Evolutionary conservation across 2,329 filamentous ascomycete species (phyloP), one percentile per base, ranked within the genome.

Genomic region (Aspergillus transmontanensis): DNA sequence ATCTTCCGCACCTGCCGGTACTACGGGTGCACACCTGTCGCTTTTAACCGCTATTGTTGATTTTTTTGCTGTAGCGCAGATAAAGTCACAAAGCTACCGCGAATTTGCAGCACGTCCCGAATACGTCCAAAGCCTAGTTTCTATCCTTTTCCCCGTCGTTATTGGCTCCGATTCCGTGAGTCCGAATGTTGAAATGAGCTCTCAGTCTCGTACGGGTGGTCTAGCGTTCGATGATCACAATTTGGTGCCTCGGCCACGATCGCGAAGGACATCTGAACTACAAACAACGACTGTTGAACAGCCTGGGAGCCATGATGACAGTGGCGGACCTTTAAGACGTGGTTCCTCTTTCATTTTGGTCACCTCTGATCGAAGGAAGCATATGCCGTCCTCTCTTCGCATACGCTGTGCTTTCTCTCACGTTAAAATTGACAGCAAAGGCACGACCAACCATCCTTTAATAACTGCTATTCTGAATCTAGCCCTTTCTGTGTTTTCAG

Each of bases 341-440:
- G 90, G 92, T 1, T 97, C 94, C 0, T 97, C 94, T 0, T 99
- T 98, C 75, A 89, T 98, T 34, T 85, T 99, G 1, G 84, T 99
- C 26, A 93, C 91, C 6, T 86, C 91, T 3, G 87, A 91, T 61
- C 86, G 87, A 61, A 82, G 85, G 0, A 84, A 85, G 11, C 79
- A 86, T 57, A 79, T 81, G 1, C 85, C 87, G 2, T 88, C 86
- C 14, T 82, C 87, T 41, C 85, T 89, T 16, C 86, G 86, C 16
- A 80, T 94, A 58, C 88, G 85, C 36, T 85, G 87, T 16, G 81
- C 87, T 19, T 84, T 90, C 68, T 86, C 86, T 1, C 85, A 89
- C 81, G 70, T 86, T 83, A 67, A 84, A 82, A 61, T 81, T 73
- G 54, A 76, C 76, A 56, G 79, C 81, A 66, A 83, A 80, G 66